phyloP scores from a whole-genome alignment of 2,329 filamentous ascomycete genomes.

The Pseudocercospora macadamiae region DNA sequence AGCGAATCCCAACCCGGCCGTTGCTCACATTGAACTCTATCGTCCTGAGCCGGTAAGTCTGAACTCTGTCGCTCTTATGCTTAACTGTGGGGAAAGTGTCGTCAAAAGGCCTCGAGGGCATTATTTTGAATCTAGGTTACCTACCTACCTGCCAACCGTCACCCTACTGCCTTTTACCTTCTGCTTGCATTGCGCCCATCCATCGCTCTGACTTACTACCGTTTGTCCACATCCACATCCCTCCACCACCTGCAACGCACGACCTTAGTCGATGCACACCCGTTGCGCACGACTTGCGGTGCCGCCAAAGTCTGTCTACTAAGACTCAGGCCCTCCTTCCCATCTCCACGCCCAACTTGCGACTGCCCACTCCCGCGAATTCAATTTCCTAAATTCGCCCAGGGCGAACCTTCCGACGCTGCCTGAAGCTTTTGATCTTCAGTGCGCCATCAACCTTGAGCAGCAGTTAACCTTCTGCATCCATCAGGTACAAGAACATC shows the following conservation, averaged over 20 bases:
- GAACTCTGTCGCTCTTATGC: slow-evolving; percentile 37
- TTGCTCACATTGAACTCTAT: slow-evolving; percentile 33
- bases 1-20: slow-evolving; percentile 30
- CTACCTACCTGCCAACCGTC: background rate
- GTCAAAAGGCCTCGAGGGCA: slow-evolving; percentile 2
- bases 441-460: slow-evolving; percentile 33
- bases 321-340: slow-evolving; percentile 5
- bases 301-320: slow-evolving; percentile 4
- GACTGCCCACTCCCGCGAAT: slow-evolving; percentile 18
- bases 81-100: slow-evolving; percentile 32
- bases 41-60: slow-evolving; percentile 29
- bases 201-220: background rate
- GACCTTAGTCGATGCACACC: slow-evolving; percentile 1
- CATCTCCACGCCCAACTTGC: slow-evolving; percentile 15
- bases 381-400: slow-evolving; percentile 22
- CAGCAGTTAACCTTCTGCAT: slow-evolving; percentile 29
- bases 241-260: background rate
- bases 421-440: slow-evolving; percentile 26
- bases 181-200: background rate
- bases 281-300: slow-evolving; percentile 4
- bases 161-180: background rate
- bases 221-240: background rate
- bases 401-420: slow-evolving; percentile 20
- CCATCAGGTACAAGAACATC: slow-evolving; percentile 29
- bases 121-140: background rate